Conservation (phyloP, 805 yeast genomes). For the Metschnikowia noctiluminum region DNA sequence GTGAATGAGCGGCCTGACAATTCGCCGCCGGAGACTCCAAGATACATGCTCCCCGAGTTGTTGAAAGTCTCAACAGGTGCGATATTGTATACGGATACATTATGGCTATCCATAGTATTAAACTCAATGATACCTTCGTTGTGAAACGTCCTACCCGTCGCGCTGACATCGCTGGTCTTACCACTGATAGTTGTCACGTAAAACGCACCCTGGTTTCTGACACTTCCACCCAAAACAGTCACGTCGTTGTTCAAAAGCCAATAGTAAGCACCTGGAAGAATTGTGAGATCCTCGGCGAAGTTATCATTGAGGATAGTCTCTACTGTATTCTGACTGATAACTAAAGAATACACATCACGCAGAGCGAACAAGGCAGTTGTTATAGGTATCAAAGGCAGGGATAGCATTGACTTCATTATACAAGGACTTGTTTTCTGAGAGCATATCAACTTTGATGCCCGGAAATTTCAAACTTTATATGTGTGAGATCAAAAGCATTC, state of each 20-base stretch:
- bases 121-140: constrained; percentile 22
- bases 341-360: not conserved
- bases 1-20: constrained; percentile 1
- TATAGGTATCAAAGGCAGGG: too few relatives aligned
- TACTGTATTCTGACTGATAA: not conserved
- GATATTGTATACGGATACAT: constrained; percentile 19
- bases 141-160: not conserved
- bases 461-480: too few relatives aligned
- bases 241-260: constrained; percentile 6
- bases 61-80: constrained; percentile 12
- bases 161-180: not conserved
- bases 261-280: constrained; percentile 1
- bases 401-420: too few relatives aligned
- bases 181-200: constrained; percentile 1
- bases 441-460: too few relatives aligned
- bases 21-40: constrained; percentile 21
- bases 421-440: too few relatives aligned
- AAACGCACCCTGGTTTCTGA: constrained; percentile 6
- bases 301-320: not conserved
- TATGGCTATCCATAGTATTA: constrained; percentile 18
- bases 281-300: not conserved
- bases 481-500: too few relatives aligned
- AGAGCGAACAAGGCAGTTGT: not conserved
- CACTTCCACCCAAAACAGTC: constrained; percentile 2
- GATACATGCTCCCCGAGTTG: constrained; percentile 24